Evolutionary conservation across 2,329 filamentous ascomycete species (phyloP).

Genomic region (Thielaviopsis ethacetica): DNA sequence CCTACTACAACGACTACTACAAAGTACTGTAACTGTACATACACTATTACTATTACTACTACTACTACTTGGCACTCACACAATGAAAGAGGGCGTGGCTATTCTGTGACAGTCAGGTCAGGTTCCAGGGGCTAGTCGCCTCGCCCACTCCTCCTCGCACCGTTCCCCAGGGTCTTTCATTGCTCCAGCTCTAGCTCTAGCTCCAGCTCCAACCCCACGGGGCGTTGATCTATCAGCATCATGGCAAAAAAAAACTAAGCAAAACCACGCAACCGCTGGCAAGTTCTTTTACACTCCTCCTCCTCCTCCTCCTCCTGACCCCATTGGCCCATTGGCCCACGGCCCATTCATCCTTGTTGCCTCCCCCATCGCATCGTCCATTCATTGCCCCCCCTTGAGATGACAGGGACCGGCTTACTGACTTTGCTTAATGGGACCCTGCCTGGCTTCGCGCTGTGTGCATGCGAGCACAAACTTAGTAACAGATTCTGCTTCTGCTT

Average conservation of each 20-base stretch:
- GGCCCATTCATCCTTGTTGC: background rate
- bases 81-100: background rate
- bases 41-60: no score
- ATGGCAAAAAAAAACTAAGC: no score
- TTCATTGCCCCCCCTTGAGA: background rate
- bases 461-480: background rate
- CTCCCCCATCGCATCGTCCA: background rate
- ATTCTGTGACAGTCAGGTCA: background rate
- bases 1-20: no score
- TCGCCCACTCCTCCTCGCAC: background rate
- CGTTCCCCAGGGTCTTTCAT: background rate
- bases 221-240: no score
- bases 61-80: background rate
- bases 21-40: no score
- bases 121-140: background rate
- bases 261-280: no score
- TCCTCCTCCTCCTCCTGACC: background rate
- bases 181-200: no score
- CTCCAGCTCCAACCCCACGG: no score
- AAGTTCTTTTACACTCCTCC: background rate
- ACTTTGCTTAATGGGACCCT: background rate
- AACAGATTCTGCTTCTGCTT: background rate
- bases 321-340: background rate
- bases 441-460: background rate
- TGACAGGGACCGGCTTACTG: background rate